phyloP scores from a whole-genome alignment of 2,329 filamentous ascomycete genomes.

The Orbilia quercus region DNA sequence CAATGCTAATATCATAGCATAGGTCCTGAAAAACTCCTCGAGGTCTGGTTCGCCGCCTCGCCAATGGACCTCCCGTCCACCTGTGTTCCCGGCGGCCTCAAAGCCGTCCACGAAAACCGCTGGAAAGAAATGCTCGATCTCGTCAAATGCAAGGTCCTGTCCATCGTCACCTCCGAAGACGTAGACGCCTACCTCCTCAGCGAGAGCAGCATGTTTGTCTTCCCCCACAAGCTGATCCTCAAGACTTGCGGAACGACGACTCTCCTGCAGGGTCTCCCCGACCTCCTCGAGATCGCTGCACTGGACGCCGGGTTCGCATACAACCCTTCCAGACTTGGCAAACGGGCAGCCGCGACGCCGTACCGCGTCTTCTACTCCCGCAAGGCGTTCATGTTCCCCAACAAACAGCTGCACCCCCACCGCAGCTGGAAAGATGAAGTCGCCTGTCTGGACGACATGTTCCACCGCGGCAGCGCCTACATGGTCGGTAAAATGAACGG shows the following conservation, averaged over 20 bases:
- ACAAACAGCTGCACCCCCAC: conserved; percentile 92
- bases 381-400: conserved; percentile 97
- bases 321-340: conserved; percentile 66
- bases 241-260: conserved; percentile 99
- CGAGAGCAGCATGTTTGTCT: conserved; percentile 99
- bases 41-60: conserved; percentile 95
- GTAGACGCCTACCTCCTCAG: conserved; percentile 97
- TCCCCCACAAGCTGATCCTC: conserved; percentile 98
- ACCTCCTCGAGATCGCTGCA: conserved; percentile 91
- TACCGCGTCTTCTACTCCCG: conserved; percentile 98
- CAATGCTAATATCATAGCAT: too few relatives aligned
- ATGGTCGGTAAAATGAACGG: conserved; percentile 99
- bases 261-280: conserved; percentile 85
- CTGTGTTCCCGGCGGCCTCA: conserved; percentile 80
- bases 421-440: conserved; percentile 98
- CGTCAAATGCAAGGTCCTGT: conserved; percentile 98
- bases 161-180: conserved; percentile 89
- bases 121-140: conserved; percentile 98
- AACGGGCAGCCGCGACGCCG: conserved; percentile 79
- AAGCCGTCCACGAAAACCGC: conserved; percentile 81
- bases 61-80: conserved; percentile 76
- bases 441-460: conserved; percentile 88
- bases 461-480: conserved; percentile 92
- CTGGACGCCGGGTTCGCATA: conserved; percentile 86
- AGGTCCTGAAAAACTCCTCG: conserved; percentile 96